Evolutionary conservation across 2,329 filamentous ascomycete genomes (phyloP).

Genomic region (Arthroderma uncinatum): DNA sequence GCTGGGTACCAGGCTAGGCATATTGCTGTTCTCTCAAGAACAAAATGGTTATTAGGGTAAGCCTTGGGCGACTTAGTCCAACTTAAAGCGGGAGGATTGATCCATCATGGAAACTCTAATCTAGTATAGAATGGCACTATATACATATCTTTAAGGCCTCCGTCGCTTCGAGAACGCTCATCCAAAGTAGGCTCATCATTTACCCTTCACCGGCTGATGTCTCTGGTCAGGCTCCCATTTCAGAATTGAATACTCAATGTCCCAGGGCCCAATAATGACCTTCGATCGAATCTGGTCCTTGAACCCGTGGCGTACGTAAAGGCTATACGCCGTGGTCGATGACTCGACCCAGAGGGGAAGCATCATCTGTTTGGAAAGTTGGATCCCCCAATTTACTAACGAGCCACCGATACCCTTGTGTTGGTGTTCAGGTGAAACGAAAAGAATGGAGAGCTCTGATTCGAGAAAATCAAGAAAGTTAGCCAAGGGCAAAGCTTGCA

Average conservation of each 20-base stretch:
- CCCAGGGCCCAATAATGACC: slow-evolving; percentile 10
- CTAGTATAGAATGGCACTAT: no score
- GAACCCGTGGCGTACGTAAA: slow-evolving; percentile 12
- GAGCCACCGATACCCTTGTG: slow-evolving; percentile 13
- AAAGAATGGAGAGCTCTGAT: slow-evolving; percentile 14
- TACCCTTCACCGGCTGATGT: neutral
- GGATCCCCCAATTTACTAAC: slow-evolving; percentile 15
- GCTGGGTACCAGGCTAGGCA: no score
- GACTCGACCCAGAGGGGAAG: slow-evolving; percentile 14
- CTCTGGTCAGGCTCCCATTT: slow-evolving; percentile 6
- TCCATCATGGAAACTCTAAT: no score
- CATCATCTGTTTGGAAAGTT: slow-evolving; percentile 14
- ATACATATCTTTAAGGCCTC: neutral
- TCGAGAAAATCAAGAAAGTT: neutral
- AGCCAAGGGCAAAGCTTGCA: neutral
- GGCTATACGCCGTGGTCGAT: slow-evolving; percentile 6
- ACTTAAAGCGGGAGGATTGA: no score
- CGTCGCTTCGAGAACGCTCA: neutral
- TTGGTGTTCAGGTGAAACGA: slow-evolving; percentile 15
- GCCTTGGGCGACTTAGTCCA: no score
- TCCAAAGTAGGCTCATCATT: neutral
- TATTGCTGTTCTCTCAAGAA: no score
- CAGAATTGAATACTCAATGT: slow-evolving; percentile 14
- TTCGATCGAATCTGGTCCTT: slow-evolving; percentile 7
- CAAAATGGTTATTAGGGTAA: no score